Conservation (phyloP, 2,329 filamentous ascomycete genomes). For the Phialocephala sp. region DNA sequence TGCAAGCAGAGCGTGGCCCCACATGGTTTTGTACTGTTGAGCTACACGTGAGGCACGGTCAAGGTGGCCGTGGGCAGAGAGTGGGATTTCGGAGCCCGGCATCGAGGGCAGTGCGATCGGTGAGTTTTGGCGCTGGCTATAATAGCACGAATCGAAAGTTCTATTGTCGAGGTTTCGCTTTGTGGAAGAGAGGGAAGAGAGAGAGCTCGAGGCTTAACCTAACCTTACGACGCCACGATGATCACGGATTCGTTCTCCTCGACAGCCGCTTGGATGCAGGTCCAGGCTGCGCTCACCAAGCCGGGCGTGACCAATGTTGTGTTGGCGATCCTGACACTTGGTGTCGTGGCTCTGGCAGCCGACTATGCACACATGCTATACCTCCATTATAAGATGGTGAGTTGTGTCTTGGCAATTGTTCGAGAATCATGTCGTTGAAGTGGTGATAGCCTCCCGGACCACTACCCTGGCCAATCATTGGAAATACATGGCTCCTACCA, state of each 20-base stretch:
- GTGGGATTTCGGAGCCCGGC: conserved; percentile 2
- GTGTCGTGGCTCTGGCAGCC: conserved; percentile 14
- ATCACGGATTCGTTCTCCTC: conserved; percentile 23
- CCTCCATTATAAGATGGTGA: conserved; percentile 31
- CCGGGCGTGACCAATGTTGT: conserved; percentile 16
- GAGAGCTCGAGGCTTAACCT: not conserved
- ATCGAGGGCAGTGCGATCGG: not conserved
- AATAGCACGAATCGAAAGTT: not conserved
- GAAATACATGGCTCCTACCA: conserved; percentile 31
- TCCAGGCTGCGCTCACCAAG: conserved; percentile 25
- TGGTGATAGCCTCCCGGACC: conserved; percentile 32
- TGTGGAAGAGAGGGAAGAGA: not conserved
- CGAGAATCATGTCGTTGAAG: conserved; percentile 5
- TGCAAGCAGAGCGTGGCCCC: conserved; percentile 7
- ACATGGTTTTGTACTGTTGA: not conserved
- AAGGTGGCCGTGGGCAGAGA: not conserved
- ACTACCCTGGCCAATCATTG: conserved; percentile 31
- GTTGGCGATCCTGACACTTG: conserved; percentile 16
- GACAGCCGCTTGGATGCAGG: conserved; percentile 26
- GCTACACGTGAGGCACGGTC: not conserved
- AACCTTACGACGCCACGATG: conserved; percentile 16
- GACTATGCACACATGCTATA: conserved; percentile 35
- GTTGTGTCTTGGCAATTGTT: not conserved
- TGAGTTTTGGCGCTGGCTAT: not conserved
- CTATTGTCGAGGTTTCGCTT: conserved; percentile 1